phyloP scores from a whole-genome alignment of 805 yeast species.

The Saturnispora galanensis region DNA sequence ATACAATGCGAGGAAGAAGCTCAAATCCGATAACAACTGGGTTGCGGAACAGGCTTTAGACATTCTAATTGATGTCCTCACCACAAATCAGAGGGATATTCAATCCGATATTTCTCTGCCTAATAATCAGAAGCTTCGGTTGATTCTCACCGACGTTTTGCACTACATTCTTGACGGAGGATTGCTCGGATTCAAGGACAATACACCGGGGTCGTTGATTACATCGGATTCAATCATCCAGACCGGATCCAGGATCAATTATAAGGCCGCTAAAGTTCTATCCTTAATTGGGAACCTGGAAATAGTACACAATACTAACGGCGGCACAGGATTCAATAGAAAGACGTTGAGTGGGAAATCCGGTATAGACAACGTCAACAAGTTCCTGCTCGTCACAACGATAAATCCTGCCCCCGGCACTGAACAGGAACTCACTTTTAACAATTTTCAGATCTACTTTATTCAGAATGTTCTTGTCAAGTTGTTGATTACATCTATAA shows the following conservation, averaged over 20 bases:
- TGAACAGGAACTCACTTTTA: slow-evolving; percentile 53
- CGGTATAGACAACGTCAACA: slow-evolving; percentile 11
- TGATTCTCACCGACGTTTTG: slow-evolving; percentile 1
- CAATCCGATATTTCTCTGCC: slow-evolving; percentile 1
- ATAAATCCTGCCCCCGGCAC: slow-evolving; percentile 40
- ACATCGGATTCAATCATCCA: not conserved
- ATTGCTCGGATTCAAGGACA: slow-evolving; percentile 28
- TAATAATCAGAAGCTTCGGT: not conserved
- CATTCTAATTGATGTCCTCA: slow-evolving; percentile 48
- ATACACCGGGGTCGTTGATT: not conserved
- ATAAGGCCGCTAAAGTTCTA: slow-evolving; percentile 56
- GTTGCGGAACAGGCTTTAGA: slow-evolving; percentile 64
- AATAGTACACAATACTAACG: slow-evolving; percentile 1
- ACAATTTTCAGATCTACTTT: slow-evolving; percentile 52
- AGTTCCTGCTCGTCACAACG: slow-evolving; percentile 18
- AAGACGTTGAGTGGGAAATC: not conserved
- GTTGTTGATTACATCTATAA: slow-evolving; percentile 81
- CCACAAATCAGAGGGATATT: slow-evolving; percentile 10
- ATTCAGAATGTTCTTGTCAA: slow-evolving; percentile 66
- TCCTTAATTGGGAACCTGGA: slow-evolving; percentile 75
- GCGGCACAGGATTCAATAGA: not conserved
- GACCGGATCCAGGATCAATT: slow-evolving; percentile 34
- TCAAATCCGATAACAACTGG: slow-evolving; percentile 53
- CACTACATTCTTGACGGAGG: slow-evolving; percentile 19
- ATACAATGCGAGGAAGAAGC: slow-evolving; percentile 42